A percentile compares a stretch with the other conserved stretches of the same genome.
These are phyloP conservation scores for Actinidia arguta DNA, from an alignment of 179 eudicot genomes.

Conservation along the genomic window DNA sequence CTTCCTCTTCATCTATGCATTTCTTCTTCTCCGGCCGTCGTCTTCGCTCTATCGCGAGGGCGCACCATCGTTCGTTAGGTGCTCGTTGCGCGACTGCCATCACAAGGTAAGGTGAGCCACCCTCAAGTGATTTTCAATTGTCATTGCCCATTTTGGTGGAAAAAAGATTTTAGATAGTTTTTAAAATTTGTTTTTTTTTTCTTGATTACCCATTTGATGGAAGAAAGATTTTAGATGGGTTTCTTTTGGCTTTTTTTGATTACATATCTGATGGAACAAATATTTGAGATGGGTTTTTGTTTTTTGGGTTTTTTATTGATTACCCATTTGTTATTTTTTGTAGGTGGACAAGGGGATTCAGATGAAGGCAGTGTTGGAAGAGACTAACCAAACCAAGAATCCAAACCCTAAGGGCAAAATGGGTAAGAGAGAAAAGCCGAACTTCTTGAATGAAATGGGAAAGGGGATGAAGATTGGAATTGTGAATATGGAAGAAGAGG, in stretches of 20 bases:
- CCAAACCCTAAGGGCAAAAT: constrained; percentile 24
- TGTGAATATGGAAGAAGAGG: constrained; percentile 59
- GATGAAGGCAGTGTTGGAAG: constrained; percentile 76
- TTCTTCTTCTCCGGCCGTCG: constrained; percentile 67
- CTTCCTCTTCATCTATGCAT: constrained; percentile 62
- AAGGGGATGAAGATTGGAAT: constrained; percentile 62
- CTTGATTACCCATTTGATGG: not conserved
- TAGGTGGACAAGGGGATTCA: constrained; percentile 63
- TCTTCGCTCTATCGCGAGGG: constrained; percentile 43
- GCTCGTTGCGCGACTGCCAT: constrained; percentile 71
- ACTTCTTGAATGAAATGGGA: constrained; percentile 55
- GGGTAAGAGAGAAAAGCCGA: constrained; percentile 58
- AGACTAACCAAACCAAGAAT: constrained; percentile 24
- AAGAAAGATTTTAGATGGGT: too few relatives aligned
- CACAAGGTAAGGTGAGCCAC: constrained; percentile 96
- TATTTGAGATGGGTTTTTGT: too few relatives aligned
- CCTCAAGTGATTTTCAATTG: not conserved
- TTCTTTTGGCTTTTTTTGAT: not conserved
- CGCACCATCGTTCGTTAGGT: constrained; percentile 43
- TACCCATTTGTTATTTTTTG: not conserved
- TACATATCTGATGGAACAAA: not conserved
- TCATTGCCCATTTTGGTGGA: not conserved
- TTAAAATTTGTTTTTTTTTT: not conserved
- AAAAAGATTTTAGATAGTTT: not conserved
- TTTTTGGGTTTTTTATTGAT: not conserved